phyloP scores from a whole-genome alignment of 1,284 basidiomycete genomes.

The Ganoderma resinaceum region DNA sequence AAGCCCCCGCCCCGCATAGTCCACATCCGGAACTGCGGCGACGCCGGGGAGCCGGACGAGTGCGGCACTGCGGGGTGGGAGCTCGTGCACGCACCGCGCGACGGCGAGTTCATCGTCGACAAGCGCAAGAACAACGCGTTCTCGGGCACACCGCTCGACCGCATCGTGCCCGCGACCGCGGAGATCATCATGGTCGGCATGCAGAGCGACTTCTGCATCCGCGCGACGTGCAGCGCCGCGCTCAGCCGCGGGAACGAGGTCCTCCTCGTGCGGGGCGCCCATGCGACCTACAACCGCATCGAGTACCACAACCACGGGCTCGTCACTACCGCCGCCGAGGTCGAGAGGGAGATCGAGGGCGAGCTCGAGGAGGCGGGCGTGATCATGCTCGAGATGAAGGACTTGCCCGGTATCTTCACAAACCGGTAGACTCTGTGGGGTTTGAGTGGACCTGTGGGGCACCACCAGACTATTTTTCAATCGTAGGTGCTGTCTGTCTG shows the following conservation, averaged over 20 bases:
- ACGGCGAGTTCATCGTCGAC: conserved; percentile 62
- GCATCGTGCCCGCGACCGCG: conserved; percentile 55
- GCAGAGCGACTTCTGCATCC: conserved; percentile 69
- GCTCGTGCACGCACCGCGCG: conserved; percentile 57
- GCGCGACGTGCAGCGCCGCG: conserved; percentile 71
- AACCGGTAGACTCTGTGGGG: conserved; percentile 36
- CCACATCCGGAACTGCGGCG: conserved; percentile 70
- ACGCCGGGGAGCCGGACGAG: conserved; percentile 65
- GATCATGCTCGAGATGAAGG: conserved; percentile 67
- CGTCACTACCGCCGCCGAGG: conserved; percentile 55
- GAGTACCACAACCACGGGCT: conserved; percentile 64
- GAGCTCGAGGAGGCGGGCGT: conserved; percentile 73
- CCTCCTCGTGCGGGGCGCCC: conserved; percentile 64
- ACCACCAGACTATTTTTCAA: neutral
- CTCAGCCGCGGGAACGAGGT: conserved; percentile 69
- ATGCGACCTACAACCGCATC: conserved; percentile 69
- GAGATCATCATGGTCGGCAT: conserved; percentile 72
- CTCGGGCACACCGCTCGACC: conserved; percentile 57
- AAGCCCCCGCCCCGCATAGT: conserved; percentile 62
- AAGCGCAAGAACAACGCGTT: conserved; percentile 78
- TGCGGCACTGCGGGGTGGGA: conserved; percentile 60
- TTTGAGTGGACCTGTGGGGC: neutral
- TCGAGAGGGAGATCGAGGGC: conserved; percentile 53
- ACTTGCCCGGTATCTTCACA: conserved; percentile 62
- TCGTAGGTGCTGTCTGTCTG: neutral